Evolutionary conservation across 2,329 filamentous ascomycete genomes (phyloP).

Genomic region (Arthrobotrys sphaeroides): DNA sequence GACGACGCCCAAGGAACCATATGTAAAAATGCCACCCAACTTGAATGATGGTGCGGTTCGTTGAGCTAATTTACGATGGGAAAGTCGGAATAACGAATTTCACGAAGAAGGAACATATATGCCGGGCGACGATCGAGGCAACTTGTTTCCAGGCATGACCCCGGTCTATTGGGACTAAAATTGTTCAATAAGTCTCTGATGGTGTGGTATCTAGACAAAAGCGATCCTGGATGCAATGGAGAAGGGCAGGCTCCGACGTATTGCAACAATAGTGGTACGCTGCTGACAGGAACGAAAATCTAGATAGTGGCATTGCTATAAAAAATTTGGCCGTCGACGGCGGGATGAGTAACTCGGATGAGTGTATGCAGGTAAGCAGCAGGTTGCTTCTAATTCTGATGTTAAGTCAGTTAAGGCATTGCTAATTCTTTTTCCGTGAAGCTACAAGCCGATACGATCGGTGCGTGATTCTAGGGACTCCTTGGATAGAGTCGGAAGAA

Average conservation of each 20-base stretch:
- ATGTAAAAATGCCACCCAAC: slow-evolving; percentile 64
- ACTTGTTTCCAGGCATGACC: slow-evolving; percentile 74
- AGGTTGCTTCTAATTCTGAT: too few species aligned
- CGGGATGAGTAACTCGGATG: slow-evolving; percentile 85
- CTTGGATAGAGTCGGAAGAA: not conserved
- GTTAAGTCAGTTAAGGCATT: too few species aligned
- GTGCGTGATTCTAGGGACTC: slow-evolving; percentile 17
- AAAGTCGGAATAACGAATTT: slow-evolving; percentile 82
- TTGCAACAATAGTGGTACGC: not conserved
- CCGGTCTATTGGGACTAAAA: not conserved
- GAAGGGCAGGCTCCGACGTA: slow-evolving; percentile 60
- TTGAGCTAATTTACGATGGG: not conserved
- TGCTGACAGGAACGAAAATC: not conserved
- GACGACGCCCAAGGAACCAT: slow-evolving; percentile 90
- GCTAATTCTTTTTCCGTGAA: slow-evolving; percentile 58
- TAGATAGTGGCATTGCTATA: slow-evolving; percentile 78
- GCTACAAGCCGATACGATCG: slow-evolving; percentile 85
- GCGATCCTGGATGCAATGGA: slow-evolving; percentile 93
- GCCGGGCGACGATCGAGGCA: slow-evolving; percentile 86
- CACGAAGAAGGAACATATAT: slow-evolving; percentile 85
- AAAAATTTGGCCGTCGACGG: slow-evolving; percentile 83
- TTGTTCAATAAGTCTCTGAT: not conserved
- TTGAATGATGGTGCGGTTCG: not conserved
- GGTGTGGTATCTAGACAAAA: slow-evolving; percentile 70
- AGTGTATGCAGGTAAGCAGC: slow-evolving; percentile 80